phyloP scores from a whole-genome alignment of 805 yeast genomes.

The Starmerella floris region DNA sequence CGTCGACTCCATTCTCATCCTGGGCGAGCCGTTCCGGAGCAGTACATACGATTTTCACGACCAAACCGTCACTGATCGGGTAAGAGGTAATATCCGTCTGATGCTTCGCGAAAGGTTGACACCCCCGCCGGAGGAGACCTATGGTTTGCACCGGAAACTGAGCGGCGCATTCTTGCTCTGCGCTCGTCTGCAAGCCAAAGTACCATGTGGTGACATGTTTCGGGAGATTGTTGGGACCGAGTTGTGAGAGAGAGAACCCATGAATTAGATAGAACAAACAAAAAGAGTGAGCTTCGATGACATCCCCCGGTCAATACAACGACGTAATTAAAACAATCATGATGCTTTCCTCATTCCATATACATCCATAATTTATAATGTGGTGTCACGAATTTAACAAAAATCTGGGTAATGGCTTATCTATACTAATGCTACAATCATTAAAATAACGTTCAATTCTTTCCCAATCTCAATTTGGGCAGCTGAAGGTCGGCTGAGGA shows the following conservation, averaged over 20 bases:
- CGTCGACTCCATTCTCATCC: slow-evolving; percentile 72
- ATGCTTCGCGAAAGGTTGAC: slow-evolving; percentile 86
- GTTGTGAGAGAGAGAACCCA: too few species aligned
- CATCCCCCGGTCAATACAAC: too few species aligned
- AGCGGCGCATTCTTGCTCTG: slow-evolving; percentile 89
- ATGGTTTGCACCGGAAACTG: slow-evolving; percentile 86
- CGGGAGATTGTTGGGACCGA: slow-evolving; percentile 52
- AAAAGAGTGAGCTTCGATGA: too few species aligned
- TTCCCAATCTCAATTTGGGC: neutral
- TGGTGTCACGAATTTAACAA: too few species aligned
- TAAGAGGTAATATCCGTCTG: slow-evolving; percentile 69
- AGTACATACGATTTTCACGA: slow-evolving; percentile 52
- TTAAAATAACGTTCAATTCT: neutral
- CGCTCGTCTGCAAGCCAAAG: slow-evolving; percentile 68
- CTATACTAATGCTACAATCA: neutral
- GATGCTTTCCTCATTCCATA: too few species aligned
- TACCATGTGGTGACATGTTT: slow-evolving; percentile 69
- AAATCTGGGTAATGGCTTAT: too few species aligned
- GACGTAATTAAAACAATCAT: too few species aligned
- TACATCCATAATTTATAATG: too few species aligned
- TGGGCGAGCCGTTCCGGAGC: slow-evolving; percentile 81
- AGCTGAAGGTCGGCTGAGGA: neutral
- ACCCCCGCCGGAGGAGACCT: slow-evolving; percentile 98
- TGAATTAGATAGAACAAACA: too few species aligned
- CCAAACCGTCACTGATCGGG: slow-evolving; percentile 91